Base-by-base conservation (phyloP, 345 rosid species). In the Pugionium dolabratum region DNA sequence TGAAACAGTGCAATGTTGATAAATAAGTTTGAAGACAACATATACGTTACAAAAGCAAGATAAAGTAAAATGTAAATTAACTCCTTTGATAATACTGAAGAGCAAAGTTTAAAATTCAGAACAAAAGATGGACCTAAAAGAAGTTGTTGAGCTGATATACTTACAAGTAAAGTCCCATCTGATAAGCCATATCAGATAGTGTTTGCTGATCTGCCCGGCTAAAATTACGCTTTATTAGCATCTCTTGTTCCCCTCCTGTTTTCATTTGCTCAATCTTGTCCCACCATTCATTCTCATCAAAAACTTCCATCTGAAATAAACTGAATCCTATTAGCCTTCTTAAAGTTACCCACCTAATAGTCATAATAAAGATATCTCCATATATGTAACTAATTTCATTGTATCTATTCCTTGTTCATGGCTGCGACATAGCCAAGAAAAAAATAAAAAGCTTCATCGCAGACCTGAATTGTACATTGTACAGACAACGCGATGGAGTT, bases 251-350 rank as follows among this genome's bases (percentile, higher is more conserved):
- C 41, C 83, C 80, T 47, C 85, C 79, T 5, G 61, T 51, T 76
- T 83, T 84, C 85, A 90, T 72, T 71, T 75, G 82, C 80, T 85
- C 82, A 75, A 93, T 82, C 87, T 82, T 87, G 79, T 74, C 76
- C 97, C 94, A 79, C 97, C 94, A 86, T 72, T 86, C 97, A 54
- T 82, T 80, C 80, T 86, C 90, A 68, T 93, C 85, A 52, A 93
- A 70, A 74, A 79, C 82, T 73, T 93, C 97, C 87, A 88, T 75
- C 98, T 93, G 64, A 50, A 51, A 59, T 6, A 0, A 45, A 57
- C 9, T 18, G 42, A 63, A 48, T 53, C 63, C 32, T 0, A 57
- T 64, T 42, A 63, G 52, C 51, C 41, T 31, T 51, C 2, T 18
- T 4, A 31, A 25, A 39, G 27, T 26, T 5, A 51, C 26, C 6